Conservation (phyloP, 2,329 filamentous ascomycete genomes). For the Plectosphaerella cucumerina region DNA sequence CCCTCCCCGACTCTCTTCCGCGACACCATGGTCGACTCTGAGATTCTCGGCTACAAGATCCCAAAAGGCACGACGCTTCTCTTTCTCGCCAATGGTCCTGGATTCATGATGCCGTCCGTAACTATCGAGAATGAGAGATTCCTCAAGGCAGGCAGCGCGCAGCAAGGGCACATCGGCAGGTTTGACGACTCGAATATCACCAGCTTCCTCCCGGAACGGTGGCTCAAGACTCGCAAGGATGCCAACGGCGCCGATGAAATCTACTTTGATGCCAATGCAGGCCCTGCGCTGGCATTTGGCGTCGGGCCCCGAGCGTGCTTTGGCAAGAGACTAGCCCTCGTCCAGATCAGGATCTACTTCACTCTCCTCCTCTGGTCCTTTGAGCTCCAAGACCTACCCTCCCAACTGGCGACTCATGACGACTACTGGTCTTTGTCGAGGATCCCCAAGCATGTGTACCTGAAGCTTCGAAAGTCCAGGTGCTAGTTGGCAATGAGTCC, state of each 20-base stretch:
- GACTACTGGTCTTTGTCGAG: constrained; percentile 19
- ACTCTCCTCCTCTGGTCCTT: constrained; percentile 22
- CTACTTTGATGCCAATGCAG: constrained; percentile 16
- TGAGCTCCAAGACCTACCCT: constrained; percentile 12
- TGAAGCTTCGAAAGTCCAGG: background rate
- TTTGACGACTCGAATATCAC: constrained; percentile 10
- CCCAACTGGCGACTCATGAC: constrained; percentile 13
- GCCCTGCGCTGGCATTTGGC: constrained; percentile 19
- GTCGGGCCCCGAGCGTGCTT: constrained; percentile 20
- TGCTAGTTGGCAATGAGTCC: too few species aligned
- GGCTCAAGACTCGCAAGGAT: constrained; percentile 10
- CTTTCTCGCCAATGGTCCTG: constrained; percentile 9
- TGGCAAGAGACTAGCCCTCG: constrained; percentile 20
- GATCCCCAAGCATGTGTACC: constrained; percentile 19
- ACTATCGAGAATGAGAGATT: constrained; percentile 14
- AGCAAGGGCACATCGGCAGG: background rate
- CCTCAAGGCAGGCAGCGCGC: background rate
- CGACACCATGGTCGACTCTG: constrained; percentile 18
- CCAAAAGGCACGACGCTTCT: constrained; percentile 19
- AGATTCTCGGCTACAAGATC: constrained; percentile 19
- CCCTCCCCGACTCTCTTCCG: constrained; percentile 17
- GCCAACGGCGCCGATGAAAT: constrained; percentile 4
- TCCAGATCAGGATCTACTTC: constrained; percentile 21
- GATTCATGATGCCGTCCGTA: background rate
- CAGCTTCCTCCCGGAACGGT: constrained; percentile 15